Percentiles rank a stretch among this genome's conserved stretches.
Evolutionary conservation across 306 rosid genomes (phyloP).

Genomic region (Trifolium dubium): DNA sequence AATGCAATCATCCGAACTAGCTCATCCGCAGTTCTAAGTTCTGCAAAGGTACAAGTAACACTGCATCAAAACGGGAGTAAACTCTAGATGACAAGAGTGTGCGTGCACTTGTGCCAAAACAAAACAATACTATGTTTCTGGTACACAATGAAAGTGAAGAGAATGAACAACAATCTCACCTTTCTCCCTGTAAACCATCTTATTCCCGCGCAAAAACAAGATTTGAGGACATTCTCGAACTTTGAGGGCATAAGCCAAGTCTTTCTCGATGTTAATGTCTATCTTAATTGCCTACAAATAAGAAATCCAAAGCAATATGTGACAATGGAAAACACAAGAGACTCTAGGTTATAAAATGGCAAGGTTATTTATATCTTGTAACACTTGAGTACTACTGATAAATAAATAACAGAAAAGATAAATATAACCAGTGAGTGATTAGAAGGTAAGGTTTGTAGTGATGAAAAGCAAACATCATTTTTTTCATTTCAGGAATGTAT

Average conservation of each 20-base stretch:
- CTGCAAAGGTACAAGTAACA: slow-evolving; percentile 47
- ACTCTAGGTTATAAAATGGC: slow-evolving; percentile 5
- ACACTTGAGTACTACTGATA: neutral
- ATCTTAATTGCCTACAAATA: slow-evolving; percentile 73
- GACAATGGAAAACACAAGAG: slow-evolving; percentile 9
- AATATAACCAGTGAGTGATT: neutral
- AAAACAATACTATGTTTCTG: slow-evolving; percentile 32
- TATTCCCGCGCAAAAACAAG: slow-evolving; percentile 76
- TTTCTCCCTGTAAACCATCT: slow-evolving; percentile 82
- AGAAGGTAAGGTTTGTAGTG: neutral
- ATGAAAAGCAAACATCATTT: slow-evolving; percentile 26
- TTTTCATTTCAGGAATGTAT: neutral
- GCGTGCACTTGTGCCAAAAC: slow-evolving; percentile 23
- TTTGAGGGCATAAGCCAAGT: slow-evolving; percentile 88
- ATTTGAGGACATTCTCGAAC: slow-evolving; percentile 83
- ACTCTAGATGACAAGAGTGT: slow-evolving; percentile 20
- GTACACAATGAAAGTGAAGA: slow-evolving; percentile 7
- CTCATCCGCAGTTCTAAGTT: slow-evolving; percentile 68
- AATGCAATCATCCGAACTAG: slow-evolving; percentile 90
- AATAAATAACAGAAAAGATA: slow-evolving; percentile 21
- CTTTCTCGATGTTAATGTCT: slow-evolving; percentile 86
- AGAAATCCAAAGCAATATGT: slow-evolving; percentile 32
- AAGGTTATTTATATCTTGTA: neutral
- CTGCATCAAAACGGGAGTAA: slow-evolving; percentile 13
- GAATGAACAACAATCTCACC: slow-evolving; percentile 59